These are phyloP conservation scores for Diacronema lutheri DNA, from an alignment of 78 protist species.

Conservation along the genomic window DNA sequence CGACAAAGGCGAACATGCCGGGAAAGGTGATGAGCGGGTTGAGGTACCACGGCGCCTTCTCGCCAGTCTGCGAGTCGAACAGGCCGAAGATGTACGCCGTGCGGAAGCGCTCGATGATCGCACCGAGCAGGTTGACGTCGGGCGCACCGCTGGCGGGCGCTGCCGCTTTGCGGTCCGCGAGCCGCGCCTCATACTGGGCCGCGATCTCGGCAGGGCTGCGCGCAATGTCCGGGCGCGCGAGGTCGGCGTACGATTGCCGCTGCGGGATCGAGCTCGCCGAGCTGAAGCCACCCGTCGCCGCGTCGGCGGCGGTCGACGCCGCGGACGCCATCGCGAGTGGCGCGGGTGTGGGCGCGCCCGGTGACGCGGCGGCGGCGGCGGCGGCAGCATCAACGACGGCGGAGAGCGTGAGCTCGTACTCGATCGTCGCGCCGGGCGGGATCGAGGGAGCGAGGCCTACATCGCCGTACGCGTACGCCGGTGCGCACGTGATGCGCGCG, in stretches of 20 bases:
- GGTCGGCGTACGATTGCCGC: neutral
- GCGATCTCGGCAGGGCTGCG: neutral
- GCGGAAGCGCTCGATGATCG: neutral
- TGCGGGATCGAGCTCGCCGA: neutral
- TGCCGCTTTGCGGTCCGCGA: neutral
- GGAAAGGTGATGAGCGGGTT: conserved; percentile 22
- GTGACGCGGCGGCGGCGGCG: neutral
- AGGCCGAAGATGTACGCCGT: neutral
- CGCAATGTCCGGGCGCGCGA: neutral
- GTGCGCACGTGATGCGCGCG: conserved; percentile 12
- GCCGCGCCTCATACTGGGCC: neutral
- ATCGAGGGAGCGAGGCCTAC: conserved; percentile 38
- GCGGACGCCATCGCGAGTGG: neutral
- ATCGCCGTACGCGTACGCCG: conserved; percentile 49
- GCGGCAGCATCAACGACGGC: neutral
- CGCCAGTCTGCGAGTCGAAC: neutral
- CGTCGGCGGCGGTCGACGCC: neutral
- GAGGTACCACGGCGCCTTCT: conserved; percentile 21
- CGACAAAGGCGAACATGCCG: neutral
- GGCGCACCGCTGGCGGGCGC: neutral
- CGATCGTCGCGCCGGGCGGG: conserved; percentile 45
- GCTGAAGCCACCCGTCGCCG: neutral
- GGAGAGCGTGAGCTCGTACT: conserved; percentile 46
- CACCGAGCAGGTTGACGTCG: neutral
- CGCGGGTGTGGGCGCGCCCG: neutral